Conservation (phyloP, 1,284 basidiomycete species). For the Bothia castanella region DNA sequence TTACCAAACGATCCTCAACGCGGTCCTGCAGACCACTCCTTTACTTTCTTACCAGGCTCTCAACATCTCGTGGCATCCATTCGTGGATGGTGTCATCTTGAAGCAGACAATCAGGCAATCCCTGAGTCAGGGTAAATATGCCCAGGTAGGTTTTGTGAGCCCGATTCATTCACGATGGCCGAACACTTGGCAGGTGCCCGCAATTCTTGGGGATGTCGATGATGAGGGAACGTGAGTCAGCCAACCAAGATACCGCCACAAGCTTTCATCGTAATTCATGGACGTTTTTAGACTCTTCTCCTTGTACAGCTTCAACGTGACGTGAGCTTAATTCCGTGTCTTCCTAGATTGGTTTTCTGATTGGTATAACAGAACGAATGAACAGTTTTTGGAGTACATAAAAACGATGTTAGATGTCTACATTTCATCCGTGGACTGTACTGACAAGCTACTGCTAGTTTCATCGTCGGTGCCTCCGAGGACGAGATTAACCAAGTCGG, state of each 20-base stretch:
- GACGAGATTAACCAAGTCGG: not conserved
- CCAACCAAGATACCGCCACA: no score
- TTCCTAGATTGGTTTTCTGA: not conserved
- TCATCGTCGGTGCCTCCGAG: not conserved
- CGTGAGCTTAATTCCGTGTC: not conserved
- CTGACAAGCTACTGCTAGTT: not conserved
- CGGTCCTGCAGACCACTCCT: conserved; percentile 6
- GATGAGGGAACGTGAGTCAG: conserved; percentile 32
- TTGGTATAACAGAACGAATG: conserved; percentile 12
- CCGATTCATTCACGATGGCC: not conserved
- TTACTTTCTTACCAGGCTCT: conserved; percentile 18
- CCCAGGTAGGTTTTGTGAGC: conserved; percentile 3
- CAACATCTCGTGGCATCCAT: conserved; percentile 13
- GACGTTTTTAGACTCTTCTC: conserved; percentile 13
- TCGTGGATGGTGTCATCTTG: conserved; percentile 14
- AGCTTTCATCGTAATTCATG: not conserved
- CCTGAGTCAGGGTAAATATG: conserved; percentile 14
- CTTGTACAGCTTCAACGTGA: conserved; percentile 16
- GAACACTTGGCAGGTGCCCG: conserved; percentile 21
- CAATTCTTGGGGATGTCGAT: conserved; percentile 28
- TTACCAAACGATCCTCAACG: conserved; percentile 11
- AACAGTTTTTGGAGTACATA: conserved; percentile 18
- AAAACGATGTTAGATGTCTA: conserved; percentile 3
- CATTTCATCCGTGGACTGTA: not conserved
- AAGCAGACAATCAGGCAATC: conserved; percentile 13